Evolutionary conservation across 2,329 filamentous ascomycete genomes (phyloP).

Genomic region (Beauveria varroae): DNA sequence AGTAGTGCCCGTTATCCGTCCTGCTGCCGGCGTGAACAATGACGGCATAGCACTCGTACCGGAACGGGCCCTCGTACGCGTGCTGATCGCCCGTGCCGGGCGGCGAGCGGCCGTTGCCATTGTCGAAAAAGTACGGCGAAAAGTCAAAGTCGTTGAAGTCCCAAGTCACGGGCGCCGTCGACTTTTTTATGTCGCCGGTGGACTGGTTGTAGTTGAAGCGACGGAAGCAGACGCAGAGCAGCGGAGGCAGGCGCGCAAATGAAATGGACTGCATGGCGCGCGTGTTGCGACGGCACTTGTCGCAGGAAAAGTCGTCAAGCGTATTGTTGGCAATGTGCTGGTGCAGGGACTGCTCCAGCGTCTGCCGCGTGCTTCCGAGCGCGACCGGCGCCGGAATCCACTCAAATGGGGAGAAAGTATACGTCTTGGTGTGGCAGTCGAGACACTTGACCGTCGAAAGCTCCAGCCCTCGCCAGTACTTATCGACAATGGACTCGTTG

Average conservation of each 20-base stretch:
- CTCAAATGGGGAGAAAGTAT: slow-evolving; percentile 41
- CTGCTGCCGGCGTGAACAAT: slow-evolving; percentile 66
- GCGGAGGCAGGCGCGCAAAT: slow-evolving; percentile 70
- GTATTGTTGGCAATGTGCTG: slow-evolving; percentile 62
- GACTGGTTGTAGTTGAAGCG: slow-evolving; percentile 35
- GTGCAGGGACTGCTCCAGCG: slow-evolving; percentile 56
- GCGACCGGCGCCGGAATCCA: slow-evolving; percentile 42
- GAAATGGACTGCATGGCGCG: slow-evolving; percentile 64
- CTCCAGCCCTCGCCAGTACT: slow-evolving; percentile 72
- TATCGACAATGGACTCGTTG: slow-evolving; percentile 69
- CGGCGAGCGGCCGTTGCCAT: slow-evolving; percentile 24
- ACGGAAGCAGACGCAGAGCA: slow-evolving; percentile 72
- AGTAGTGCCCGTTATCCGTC: slow-evolving; percentile 72
- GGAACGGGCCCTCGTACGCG: slow-evolving; percentile 49
- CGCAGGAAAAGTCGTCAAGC: slow-evolving; percentile 64
- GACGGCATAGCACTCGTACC: slow-evolving; percentile 82
- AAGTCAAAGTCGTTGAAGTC: slow-evolving; percentile 63
- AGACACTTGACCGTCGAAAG: slow-evolving; percentile 65
- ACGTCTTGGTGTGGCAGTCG: slow-evolving; percentile 41
- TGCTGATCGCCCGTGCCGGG: slow-evolving; percentile 28
- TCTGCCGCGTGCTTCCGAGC: slow-evolving; percentile 21
- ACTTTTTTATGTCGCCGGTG: slow-evolving; percentile 46
- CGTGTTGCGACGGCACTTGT: slow-evolving; percentile 61
- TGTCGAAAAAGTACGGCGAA: slow-evolving; percentile 33
- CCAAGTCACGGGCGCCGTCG: slow-evolving; percentile 65